Percentiles rank a stretch among this genome's conserved stretches.
These are phyloP conservation scores for Protomyces macrosporus DNA, from an alignment of 1,139 yeast genomes.

Conservation along the genomic window DNA sequence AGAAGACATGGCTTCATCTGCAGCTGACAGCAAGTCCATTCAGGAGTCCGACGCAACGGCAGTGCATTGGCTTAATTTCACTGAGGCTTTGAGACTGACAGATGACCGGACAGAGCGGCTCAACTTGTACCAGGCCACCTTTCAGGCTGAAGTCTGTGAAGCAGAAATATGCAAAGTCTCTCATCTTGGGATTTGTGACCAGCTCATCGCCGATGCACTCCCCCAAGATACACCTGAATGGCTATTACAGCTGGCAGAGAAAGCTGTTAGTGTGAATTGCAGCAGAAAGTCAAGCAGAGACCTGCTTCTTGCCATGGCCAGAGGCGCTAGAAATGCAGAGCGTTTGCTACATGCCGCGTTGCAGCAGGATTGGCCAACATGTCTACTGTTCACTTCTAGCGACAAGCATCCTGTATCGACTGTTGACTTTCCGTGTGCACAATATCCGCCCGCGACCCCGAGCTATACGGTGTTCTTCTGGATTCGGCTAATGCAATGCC, in stretches of 20 bases:
- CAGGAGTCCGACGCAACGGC: too few relatives aligned
- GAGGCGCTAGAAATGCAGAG: neutral
- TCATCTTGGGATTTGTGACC: too few relatives aligned
- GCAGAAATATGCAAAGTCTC: too few relatives aligned
- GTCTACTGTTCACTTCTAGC: neutral
- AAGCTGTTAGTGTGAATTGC: neutral
- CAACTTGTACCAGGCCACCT: too few relatives aligned
- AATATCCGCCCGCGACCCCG: neutral
- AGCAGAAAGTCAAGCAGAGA: neutral
- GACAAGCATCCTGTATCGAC: too few relatives aligned
- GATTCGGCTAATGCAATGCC: neutral
- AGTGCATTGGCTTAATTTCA: too few relatives aligned
- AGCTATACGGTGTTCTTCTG: neutral
- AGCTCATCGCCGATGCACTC: neutral
- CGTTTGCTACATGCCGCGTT: neutral
- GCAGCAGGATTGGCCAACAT: neutral
- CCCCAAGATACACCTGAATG: neutral
- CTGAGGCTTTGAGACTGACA: too few relatives aligned
- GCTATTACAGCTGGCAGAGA: neutral
- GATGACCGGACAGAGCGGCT: too few relatives aligned
- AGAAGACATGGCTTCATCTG: too few relatives aligned
- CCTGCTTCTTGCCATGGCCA: neutral
- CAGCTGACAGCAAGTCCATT: too few relatives aligned
- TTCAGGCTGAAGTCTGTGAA: too few relatives aligned
- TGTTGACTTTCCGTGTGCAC: too few relatives aligned